A percentile compares a stretch with the other conserved stretches of the same genome.
These are phyloP conservation scores for Trypanosoma congolense DNA, from an alignment of 208 protist species.

Conservation along the genomic window DNA sequence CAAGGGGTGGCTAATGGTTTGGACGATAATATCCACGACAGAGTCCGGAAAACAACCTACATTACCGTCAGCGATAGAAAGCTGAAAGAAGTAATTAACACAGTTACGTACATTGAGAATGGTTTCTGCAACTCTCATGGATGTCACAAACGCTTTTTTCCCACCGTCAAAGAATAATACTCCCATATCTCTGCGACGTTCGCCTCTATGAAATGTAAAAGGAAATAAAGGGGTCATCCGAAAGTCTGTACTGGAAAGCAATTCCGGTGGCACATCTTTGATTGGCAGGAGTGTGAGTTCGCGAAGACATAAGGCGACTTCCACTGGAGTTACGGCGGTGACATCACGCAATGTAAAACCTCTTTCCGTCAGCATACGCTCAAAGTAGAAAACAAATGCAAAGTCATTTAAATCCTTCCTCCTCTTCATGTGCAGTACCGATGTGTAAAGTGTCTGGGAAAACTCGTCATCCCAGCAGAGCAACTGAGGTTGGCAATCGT, in stretches of 20 bases:
- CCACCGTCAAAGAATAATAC: conserved; percentile 79
- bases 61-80: conserved; percentile 67
- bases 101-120: conserved; percentile 63
- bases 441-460: conserved; percentile 41
- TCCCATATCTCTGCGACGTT: conserved; percentile 39
- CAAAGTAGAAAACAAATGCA: conserved; percentile 73
- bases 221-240: conserved; percentile 47
- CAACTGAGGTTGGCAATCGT: conserved; percentile 39
- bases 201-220: conserved; percentile 31
- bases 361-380: conserved; percentile 77
- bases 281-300: conserved; percentile 62
- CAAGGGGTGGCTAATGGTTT: conserved; percentile 59
- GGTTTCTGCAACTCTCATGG: conserved; percentile 34
- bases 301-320: conserved; percentile 67
- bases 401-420: conserved; percentile 33
- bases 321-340: conserved; percentile 57
- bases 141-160: conserved; percentile 75
- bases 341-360: conserved; percentile 74
- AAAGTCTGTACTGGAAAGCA: conserved; percentile 54
- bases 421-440: conserved; percentile 41
- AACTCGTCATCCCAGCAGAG: conserved; percentile 84
- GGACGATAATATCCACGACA: conserved; percentile 41
- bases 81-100: conserved; percentile 83
- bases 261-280: conserved; percentile 35
- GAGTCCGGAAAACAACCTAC: conserved; percentile 67